A percentile compares a stretch with the other conserved stretches of the same genome.
Conservation (phyloP, 371 early-diverging fungal species). For the Phascolomyces articulosus region DNA sequence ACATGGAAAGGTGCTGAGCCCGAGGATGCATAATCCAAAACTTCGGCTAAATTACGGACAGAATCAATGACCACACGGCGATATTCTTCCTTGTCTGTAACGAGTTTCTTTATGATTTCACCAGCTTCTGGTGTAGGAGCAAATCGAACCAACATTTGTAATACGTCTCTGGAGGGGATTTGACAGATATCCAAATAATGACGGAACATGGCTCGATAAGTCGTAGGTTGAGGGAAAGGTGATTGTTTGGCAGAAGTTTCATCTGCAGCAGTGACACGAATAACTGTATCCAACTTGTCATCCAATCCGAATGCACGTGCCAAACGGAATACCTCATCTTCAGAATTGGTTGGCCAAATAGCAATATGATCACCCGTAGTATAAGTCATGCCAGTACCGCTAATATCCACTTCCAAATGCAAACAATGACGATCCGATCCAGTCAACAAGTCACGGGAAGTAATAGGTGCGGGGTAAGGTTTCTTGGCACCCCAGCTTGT, state of each 20-base stretch:
- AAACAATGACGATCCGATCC: conserved; percentile 75
- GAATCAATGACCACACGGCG: conserved; percentile 55
- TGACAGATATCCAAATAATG: conserved; percentile 87
- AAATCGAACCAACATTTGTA: conserved; percentile 50
- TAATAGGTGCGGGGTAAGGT: conserved; percentile 69
- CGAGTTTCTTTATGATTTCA: conserved; percentile 52
- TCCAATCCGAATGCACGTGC: conserved; percentile 59
- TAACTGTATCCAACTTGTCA: conserved; percentile 62
- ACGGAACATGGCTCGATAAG: conserved; percentile 80
- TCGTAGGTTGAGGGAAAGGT: conserved; percentile 85
- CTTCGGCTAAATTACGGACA: conserved; percentile 62
- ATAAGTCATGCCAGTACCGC: conserved; percentile 77
- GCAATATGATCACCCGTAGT: conserved; percentile 92
- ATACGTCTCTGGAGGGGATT: conserved; percentile 57
- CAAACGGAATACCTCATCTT: conserved; percentile 65
- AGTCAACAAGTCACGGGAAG: conserved; percentile 62
- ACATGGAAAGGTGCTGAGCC: conserved; percentile 30
- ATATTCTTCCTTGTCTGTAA: conserved; percentile 71
- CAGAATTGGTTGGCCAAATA: conserved; percentile 84
- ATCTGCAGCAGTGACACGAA: conserved; percentile 60
- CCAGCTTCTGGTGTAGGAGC: conserved; percentile 52
- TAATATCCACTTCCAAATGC: conserved; percentile 88
- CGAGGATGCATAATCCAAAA: conserved; percentile 40
- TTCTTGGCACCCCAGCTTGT: conserved; percentile 69
- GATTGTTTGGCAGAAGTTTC: conserved; percentile 57